A percentile compares a stretch with the other conserved stretches of the same genome.
These are phyloP conservation scores for Fusarium mexicanum DNA, from an alignment of 2,329 filamentous ascomycete species.

Conservation along the genomic window DNA sequence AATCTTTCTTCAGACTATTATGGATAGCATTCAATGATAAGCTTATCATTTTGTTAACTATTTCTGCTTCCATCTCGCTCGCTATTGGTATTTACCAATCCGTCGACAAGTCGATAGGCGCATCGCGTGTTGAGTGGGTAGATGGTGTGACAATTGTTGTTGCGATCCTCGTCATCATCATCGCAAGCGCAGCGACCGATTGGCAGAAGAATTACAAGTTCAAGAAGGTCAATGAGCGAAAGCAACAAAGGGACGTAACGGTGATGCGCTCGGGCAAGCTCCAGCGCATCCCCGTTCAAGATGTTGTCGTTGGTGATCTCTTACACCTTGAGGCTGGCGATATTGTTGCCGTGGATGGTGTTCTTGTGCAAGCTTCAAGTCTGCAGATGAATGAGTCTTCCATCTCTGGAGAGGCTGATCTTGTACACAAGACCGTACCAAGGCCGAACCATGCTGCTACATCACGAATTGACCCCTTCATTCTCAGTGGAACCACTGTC, in stretches of 20 bases:
- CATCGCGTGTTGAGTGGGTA: conserved; percentile 77
- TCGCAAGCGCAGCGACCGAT: conserved; percentile 82
- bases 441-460: conserved; percentile 69
- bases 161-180: conserved; percentile 78
- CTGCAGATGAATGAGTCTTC: conserved; percentile 78
- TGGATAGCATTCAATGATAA: conserved; percentile 89
- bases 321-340: conserved; percentile 79
- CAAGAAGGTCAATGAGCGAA: conserved; percentile 82
- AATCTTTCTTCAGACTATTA: conserved; percentile 71
- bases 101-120: conserved; percentile 59
- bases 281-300: conserved; percentile 74
- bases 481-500: conserved; percentile 81
- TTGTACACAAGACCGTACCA: conserved; percentile 70
- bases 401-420: conserved; percentile 78
- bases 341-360: conserved; percentile 74
- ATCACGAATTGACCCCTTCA: conserved; percentile 74
- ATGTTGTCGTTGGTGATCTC: conserved; percentile 78
- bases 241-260: conserved; percentile 78
- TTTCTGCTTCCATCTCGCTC: conserved; percentile 78
- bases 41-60: conserved; percentile 75
- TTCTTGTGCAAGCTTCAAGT: conserved; percentile 66
- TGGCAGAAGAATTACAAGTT: conserved; percentile 86
- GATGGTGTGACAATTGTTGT: conserved; percentile 83
- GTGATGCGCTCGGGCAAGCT: conserved; percentile 79
- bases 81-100: conserved; percentile 80